Evolutionary conservation across 2,329 filamentous ascomycete species (phyloP).

Genomic region (Conoideocrella luteorostrata): DNA sequence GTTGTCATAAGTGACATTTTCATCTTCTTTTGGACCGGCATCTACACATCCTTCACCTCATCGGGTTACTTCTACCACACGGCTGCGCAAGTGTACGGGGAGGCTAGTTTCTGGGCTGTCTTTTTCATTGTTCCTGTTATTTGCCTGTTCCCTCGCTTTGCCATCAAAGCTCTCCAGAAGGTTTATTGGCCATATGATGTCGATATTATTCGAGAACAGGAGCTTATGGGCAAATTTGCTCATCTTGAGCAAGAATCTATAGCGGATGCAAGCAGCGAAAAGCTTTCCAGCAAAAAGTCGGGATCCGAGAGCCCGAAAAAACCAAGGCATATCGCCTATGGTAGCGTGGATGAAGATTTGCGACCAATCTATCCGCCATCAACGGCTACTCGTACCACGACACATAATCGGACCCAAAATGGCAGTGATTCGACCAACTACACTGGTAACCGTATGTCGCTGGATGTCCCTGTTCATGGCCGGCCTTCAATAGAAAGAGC

Average conservation of each 20-base stretch:
- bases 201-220: conserved; percentile 92
- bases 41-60: conserved; percentile 57
- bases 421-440: conserved; percentile 93
- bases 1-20: conserved; percentile 76
- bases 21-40: conserved; percentile 92
- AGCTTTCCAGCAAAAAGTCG: conserved; percentile 31
- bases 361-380: conserved; percentile 92
- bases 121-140: conserved; percentile 73
- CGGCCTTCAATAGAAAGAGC: conserved; percentile 60
- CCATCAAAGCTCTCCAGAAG: conserved; percentile 83
- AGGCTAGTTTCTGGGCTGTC: conserved; percentile 81
- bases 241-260: conserved; percentile 45
- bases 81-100: conserved; percentile 70
- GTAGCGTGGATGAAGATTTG: conserved; percentile 75
- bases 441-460: conserved; percentile 58
- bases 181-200: conserved; percentile 89
- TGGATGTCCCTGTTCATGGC: conserved; percentile 26
- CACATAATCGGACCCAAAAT: conserved; percentile 76
- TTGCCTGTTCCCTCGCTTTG: conserved; percentile 81
- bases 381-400: conserved; percentile 68
- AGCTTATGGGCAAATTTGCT: conserved; percentile 74
- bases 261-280: conserved; percentile 31
- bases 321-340: conserved; percentile 50
- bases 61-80: conserved; percentile 64
- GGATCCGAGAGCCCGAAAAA: conserved; percentile 54